phyloP scores from a whole-genome alignment of 148 eudicot genomes.

The Polygonum aviculare region DNA sequence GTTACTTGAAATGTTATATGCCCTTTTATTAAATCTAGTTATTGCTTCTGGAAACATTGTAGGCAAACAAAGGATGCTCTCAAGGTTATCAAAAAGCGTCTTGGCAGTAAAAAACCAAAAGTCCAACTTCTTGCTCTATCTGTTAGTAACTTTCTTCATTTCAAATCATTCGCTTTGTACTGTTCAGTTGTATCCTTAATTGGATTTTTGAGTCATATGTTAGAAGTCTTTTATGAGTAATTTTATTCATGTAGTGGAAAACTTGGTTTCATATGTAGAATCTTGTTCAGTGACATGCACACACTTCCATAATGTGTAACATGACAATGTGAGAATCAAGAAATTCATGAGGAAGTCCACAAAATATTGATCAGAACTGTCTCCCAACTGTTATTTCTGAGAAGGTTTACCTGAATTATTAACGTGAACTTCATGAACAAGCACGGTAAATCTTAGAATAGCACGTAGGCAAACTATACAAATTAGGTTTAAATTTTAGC shows the following conservation, averaged over 20 bases:
- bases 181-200: background rate
- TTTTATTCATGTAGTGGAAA: background rate
- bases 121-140: conserved; percentile 70
- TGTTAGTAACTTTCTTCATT: conserved; percentile 33
- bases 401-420: background rate
- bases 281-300: background rate
- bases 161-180: background rate
- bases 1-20: background rate
- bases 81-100: conserved; percentile 75
- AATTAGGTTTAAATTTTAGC: background rate
- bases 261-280: background rate
- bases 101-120: conserved; percentile 68
- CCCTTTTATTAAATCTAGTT: background rate
- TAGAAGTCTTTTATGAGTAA: background rate
- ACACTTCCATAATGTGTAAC: background rate
- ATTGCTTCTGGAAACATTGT: conserved; percentile 19
- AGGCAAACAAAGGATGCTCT: conserved; percentile 87
- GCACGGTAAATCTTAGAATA: background rate
- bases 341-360: background rate
- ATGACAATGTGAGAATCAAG: background rate
- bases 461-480: background rate
- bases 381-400: background rate
- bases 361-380: background rate
- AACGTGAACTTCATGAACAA: background rate
- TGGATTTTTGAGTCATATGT: background rate